Conservation (phyloP, 495 filamentous ascomycete species). For the Mycothermus thermophilus region DNA sequence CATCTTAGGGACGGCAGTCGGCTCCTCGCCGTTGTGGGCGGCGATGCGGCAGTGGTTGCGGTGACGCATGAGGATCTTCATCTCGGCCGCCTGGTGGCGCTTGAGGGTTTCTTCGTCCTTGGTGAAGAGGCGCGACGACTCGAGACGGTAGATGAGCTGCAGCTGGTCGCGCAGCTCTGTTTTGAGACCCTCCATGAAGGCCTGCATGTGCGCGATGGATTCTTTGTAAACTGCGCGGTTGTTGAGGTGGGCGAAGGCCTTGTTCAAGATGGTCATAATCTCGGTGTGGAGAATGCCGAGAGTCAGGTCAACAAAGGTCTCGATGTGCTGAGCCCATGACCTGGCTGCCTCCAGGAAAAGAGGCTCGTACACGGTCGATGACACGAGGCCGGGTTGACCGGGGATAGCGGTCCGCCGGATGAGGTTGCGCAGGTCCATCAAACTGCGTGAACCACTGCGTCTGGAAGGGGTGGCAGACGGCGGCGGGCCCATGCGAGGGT, state of each 20-base stretch:
- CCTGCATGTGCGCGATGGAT: conserved; percentile 17
- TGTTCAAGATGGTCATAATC: conserved; percentile 19
- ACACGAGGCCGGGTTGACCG: conserved; percentile 32
- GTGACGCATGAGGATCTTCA: conserved; percentile 20
- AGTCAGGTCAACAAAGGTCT: conserved; percentile 22
- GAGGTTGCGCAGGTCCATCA: conserved; percentile 23
- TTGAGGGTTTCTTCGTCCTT: conserved; percentile 27
- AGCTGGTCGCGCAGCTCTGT: conserved; percentile 17
- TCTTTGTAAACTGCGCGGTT: conserved; percentile 28
- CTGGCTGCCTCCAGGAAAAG: conserved; percentile 24
- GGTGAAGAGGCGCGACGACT: conserved; percentile 28
- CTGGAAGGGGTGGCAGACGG: neutral
- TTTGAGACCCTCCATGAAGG: conserved; percentile 21
- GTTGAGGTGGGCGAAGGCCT: conserved; percentile 22
- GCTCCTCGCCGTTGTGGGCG: conserved; percentile 13
- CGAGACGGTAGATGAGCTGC: conserved; percentile 21
- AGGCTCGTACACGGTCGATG: conserved; percentile 26
- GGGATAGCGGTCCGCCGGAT: conserved; percentile 26
- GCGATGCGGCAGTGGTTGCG: conserved; percentile 23
- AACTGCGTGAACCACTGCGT: conserved; percentile 2
- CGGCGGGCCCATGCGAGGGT: neutral
- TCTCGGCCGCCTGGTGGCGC: conserved; percentile 23
- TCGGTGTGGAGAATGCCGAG: conserved; percentile 20
- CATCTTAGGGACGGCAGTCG: conserved; percentile 19
- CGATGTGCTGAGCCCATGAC: conserved; percentile 23